phyloP scores from a whole-genome alignment of 129 eudicot species.

The Ambrosia trifida region DNA sequence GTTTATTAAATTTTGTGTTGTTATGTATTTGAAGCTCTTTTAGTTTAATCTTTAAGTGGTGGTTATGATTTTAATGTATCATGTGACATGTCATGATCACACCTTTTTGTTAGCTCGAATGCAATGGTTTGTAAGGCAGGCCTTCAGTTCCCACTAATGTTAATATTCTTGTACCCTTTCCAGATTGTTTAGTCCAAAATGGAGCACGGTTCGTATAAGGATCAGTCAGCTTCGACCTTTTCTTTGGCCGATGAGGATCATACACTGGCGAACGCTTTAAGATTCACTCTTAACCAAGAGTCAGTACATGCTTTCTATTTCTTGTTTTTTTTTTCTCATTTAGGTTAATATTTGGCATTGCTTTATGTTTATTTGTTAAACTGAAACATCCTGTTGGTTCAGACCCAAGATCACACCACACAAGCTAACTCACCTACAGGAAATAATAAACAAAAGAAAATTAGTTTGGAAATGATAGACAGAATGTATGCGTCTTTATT shows the following conservation, averaged over 20 bases:
- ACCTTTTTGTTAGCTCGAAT: not conserved
- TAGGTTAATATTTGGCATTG: constrained; percentile 1
- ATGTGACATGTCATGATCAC: not conserved
- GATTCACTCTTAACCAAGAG: constrained; percentile 78
- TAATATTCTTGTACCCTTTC: not conserved
- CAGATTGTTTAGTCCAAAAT: constrained; percentile 34
- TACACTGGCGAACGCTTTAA: constrained; percentile 63
- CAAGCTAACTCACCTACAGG: no score
- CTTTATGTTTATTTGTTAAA: not conserved
- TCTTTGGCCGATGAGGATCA: constrained; percentile 73
- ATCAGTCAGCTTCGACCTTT: constrained; percentile 64
- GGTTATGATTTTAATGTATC: no score
- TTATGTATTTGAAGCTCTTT: constrained; percentile 10
- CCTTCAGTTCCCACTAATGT: not conserved
- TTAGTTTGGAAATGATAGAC: no score
- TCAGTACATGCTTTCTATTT: constrained; percentile 34
- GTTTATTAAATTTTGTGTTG: not conserved
- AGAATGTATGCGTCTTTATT: no score
- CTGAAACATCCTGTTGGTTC: no score
- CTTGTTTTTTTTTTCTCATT: not conserved
- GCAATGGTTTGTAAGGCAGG: not conserved
- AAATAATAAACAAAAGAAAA: no score
- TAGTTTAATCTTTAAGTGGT: not conserved
- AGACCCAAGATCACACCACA: no score
- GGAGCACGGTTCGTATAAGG: constrained; percentile 71